Evolutionary conservation across 306 rosid species (phyloP).

Genomic region (Trichosanthes truncata): DNA sequence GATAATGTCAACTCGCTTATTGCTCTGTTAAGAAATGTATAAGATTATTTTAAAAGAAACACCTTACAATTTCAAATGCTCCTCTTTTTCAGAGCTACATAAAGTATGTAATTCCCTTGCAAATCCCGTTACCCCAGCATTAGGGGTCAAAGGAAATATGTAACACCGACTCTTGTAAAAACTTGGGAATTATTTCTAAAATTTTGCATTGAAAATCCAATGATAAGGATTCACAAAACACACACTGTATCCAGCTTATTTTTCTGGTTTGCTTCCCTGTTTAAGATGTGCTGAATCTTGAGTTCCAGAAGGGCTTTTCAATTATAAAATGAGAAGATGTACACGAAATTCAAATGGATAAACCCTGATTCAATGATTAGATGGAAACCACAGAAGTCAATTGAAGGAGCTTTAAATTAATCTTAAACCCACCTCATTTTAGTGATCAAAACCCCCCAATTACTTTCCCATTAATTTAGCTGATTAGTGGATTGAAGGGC

Average conservation of each 20-base stretch:
- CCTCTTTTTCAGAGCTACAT: constrained; percentile 14
- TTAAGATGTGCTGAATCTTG: constrained; percentile 27
- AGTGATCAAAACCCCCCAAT: constrained; percentile 22
- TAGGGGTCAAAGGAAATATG: background rate
- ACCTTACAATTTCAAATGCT: background rate
- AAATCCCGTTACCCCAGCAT: constrained; percentile 8
- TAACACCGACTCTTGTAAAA: background rate
- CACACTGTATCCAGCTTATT: constrained; percentile 42
- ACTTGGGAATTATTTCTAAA: background rate
- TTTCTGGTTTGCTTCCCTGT: constrained; percentile 31
- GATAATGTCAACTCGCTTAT: background rate
- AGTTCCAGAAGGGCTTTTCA: constrained; percentile 19
- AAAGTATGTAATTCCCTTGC: constrained; percentile 7
- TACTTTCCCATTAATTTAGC: constrained; percentile 37
- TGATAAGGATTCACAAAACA: constrained; percentile 3
- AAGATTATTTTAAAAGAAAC: background rate
- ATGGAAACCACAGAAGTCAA: constrained; percentile 52
- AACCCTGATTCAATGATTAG: constrained; percentile 33
- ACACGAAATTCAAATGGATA: constrained; percentile 23
- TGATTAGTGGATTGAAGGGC: constrained; percentile 34
- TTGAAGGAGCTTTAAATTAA: constrained; percentile 14
- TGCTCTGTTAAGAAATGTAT: background rate
- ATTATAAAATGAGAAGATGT: background rate
- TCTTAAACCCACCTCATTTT: constrained; percentile 1
- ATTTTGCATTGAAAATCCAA: background rate